Percentiles rank a stretch among this genome's conserved stretches.
phyloP scores from a whole-genome alignment of 1,284 basidiomycete genomes.

The Tilletiopsis washingtonensis region DNA sequence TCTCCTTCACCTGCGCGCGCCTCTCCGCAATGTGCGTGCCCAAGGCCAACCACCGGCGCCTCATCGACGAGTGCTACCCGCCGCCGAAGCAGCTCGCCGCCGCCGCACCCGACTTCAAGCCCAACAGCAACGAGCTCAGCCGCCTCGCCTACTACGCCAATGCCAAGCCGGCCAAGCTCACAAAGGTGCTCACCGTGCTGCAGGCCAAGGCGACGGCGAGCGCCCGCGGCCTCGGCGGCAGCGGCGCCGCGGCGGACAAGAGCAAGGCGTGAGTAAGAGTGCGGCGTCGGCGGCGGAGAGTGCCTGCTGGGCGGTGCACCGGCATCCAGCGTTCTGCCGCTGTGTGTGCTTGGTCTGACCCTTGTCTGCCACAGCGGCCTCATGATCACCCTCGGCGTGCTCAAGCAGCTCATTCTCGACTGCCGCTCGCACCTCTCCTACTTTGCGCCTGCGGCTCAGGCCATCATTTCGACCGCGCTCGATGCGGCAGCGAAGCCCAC shows the following conservation, averaged over 20 bases:
- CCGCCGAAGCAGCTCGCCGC: constrained; percentile 67
- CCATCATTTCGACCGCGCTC: constrained; percentile 64
- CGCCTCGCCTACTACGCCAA: constrained; percentile 85
- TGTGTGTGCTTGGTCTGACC: no score
- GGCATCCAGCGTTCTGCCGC: no score
- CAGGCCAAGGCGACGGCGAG: constrained; percentile 69
- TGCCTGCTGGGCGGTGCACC: no score
- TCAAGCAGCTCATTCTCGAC: constrained; percentile 76
- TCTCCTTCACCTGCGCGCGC: no score
- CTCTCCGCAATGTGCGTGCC: constrained; percentile 52
- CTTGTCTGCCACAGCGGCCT: constrained; percentile 59
- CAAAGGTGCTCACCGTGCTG: constrained; percentile 74
- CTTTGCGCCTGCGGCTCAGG: constrained; percentile 68
- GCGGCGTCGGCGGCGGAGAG: background rate
- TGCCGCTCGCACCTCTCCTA: constrained; percentile 78
- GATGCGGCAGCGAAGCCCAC: constrained; percentile 52
- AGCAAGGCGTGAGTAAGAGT: constrained; percentile 64
- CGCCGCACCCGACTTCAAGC: constrained; percentile 63
- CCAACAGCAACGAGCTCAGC: constrained; percentile 67
- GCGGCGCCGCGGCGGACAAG: constrained; percentile 59
- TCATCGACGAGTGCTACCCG: constrained; percentile 86
- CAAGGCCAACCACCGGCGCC: constrained; percentile 73
- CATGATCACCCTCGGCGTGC: constrained; percentile 76
- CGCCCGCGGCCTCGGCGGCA: constrained; percentile 58
- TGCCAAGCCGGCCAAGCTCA: constrained; percentile 78